These are phyloP conservation scores for Aegle marmelos DNA, from an alignment of 345 rosid genomes.

Conservation along the genomic window DNA sequence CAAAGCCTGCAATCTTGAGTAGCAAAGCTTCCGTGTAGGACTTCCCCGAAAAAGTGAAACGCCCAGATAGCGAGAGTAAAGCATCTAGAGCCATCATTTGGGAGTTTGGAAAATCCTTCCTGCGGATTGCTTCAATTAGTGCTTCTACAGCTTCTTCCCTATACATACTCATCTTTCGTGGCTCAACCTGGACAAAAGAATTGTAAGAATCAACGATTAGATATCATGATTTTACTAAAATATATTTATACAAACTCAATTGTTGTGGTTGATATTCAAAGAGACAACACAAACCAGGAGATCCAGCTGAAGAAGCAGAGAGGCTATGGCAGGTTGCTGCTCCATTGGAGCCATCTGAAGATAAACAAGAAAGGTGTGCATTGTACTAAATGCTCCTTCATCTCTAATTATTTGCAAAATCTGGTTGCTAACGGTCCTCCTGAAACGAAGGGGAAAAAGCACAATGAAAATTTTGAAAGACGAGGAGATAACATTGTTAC, in stretches of 20 bases:
- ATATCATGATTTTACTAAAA: neutral
- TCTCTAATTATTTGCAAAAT: conserved; percentile 53
- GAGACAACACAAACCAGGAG: conserved; percentile 43
- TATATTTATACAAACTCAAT: neutral
- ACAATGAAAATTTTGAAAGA: neutral
- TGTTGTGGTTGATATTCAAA: neutral
- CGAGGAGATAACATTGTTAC: neutral
- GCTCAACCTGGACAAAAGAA: conserved; percentile 43
- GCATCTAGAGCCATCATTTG: conserved; percentile 56
- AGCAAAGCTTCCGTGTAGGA: conserved; percentile 55
- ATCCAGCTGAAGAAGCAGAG: conserved; percentile 72
- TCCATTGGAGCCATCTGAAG: conserved; percentile 75
- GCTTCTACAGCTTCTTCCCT: conserved; percentile 67
- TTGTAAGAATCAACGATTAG: conserved; percentile 3
- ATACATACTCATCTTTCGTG: conserved; percentile 73
- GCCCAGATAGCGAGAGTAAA: conserved; percentile 49
- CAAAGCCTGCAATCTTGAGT: conserved; percentile 60
- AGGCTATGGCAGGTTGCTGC: conserved; percentile 51
- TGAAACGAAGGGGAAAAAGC: conserved; percentile 5
- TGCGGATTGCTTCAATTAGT: conserved; percentile 51
- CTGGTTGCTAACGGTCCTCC: conserved; percentile 53
- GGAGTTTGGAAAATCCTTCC: conserved; percentile 49
- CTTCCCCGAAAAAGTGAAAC: conserved; percentile 39
- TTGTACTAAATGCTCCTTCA: conserved; percentile 61
- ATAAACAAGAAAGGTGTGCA: conserved; percentile 68